These are phyloP conservation scores for Hyphopichia fennica DNA, from an alignment of 1,139 yeast species.

Conservation along the genomic window DNA sequence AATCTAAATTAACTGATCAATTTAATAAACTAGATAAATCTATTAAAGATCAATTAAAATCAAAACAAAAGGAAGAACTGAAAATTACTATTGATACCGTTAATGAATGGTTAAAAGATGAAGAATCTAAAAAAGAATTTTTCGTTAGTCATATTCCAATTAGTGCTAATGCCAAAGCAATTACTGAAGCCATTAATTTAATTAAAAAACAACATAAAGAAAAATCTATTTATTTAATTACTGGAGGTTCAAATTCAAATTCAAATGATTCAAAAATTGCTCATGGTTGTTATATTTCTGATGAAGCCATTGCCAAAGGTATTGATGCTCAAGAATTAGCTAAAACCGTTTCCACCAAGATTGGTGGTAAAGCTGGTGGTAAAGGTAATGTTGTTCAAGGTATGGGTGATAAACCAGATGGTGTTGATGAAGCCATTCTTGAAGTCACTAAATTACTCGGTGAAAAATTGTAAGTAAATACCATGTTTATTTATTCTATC, in stretches of 20 bases:
- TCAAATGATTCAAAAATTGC: slow-evolving; percentile 66
- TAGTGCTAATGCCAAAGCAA: slow-evolving; percentile 87
- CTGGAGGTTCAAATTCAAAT: slow-evolving; percentile 69
- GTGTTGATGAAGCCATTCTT: slow-evolving; percentile 69
- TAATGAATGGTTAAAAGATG: slow-evolving; percentile 57
- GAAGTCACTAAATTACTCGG: slow-evolving; percentile 61
- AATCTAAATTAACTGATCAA: slow-evolving; percentile 70
- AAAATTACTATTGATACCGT: slow-evolving; percentile 83
- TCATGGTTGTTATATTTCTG: slow-evolving; percentile 88
- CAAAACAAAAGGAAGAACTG: slow-evolving; percentile 83
- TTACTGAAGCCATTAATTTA: slow-evolving; percentile 86
- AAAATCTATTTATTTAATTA: slow-evolving; percentile 78
- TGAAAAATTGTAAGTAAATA: slow-evolving; percentile 46
- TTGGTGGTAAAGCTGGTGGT: slow-evolving; percentile 99
- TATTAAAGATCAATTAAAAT: slow-evolving; percentile 83
- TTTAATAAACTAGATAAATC: slow-evolving; percentile 81
- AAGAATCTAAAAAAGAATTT: slow-evolving; percentile 43
- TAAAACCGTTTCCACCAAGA: slow-evolving; percentile 60
- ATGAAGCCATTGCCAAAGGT: slow-evolving; percentile 69
- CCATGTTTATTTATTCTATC: too few relatives aligned
- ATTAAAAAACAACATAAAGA: slow-evolving; percentile 76
- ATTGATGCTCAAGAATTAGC: slow-evolving; percentile 78
- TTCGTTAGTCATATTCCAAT: slow-evolving; percentile 70
- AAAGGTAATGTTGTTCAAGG: slow-evolving; percentile 97
- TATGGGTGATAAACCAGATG: slow-evolving; percentile 81